Evolutionary conservation across 1,284 basidiomycete genomes (phyloP), one percentile per base, ranked within the genome.

Genomic region (Naganishia sp.): DNA sequence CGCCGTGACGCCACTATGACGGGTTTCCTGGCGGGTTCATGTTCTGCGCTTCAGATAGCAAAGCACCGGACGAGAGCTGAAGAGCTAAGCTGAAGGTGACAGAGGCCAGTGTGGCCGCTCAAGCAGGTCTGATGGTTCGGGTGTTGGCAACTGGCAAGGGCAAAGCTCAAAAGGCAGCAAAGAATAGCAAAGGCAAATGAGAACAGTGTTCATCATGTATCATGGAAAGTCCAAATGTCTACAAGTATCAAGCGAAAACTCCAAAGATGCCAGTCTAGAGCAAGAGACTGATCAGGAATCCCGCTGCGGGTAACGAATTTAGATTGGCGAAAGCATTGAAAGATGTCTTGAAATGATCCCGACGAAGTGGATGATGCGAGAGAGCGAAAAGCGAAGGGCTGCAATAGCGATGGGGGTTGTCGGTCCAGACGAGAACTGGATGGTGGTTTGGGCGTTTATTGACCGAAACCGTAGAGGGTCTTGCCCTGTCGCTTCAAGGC

Each of bases 401-500:
- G 58, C 21, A 61, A 61, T 47, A 43, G 58, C 32, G 35, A 5
- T 54, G 32, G 52, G 35, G 35, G 13, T 39, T 39, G 35, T 39
- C 10, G 13, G 9, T 18, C 15, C n/a, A n/a, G 17, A 41, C 17
- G n/a, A 15, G 32, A 18, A 50, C 35, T 47, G 35, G 39, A 13
- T 61, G 47, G n/a, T 42, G 47, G 57, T 2, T n/a, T n/a, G 13
- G 2, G 47, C 58, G 47, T 61, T 51, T 61, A 61, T 50, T 61
- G 58, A 17, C 61, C 61, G 61, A 63, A 88, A 80, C 88, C 92
- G 80, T 94, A 94, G 53, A 94, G 86, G 56, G 90, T 92, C 75
- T 92, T 86, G 60, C 90, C 90, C 75, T 90, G 90, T 69, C 92
- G 86, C 85, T 95, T 95, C 72, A 96, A 86, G 23, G 92, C 92